Evolutionary conservation across 1,284 basidiomycete genomes (phyloP), one percentile per base, ranked within the genome.

Genomic region (Cryptococcus sp.): DNA sequence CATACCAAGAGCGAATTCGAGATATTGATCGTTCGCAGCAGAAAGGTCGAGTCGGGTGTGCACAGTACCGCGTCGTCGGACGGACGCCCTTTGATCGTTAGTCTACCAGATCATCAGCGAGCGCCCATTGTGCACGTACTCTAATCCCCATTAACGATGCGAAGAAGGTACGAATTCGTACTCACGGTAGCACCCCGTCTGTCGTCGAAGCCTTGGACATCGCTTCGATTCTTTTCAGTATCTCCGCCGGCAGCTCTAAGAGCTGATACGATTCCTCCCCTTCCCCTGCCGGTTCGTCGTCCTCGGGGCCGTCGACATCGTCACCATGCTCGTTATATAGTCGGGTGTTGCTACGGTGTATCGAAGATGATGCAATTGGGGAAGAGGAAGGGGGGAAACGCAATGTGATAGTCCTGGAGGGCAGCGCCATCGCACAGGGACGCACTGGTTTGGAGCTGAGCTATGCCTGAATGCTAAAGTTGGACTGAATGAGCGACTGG

Each of bases 41-140:
- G 75, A 73, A 88, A 96, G 0, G 93, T 96, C 71, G 85, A 86
- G 60, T 86, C 82, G 0, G 81, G 65, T 0, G 91, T 93, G 72
- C 93, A 95, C 4, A 94, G 79, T 0, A 95, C 91, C 0, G 93
- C 93, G 67, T 94, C 89, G 69, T 95, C 92, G 19, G 83, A 83
- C 1, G 85, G 77, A 45, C 85, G 81, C 1, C 93, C 93, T 73
- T 92, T 93, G 78, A 97, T 88, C 10, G 82, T 82, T 43, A 92
- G 73, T 43, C 89, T 90, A 56, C 30, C 62, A 49, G 42, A 47
- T 50, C 54, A 54, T 25, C 19, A 40, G 4, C 25, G 46, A 39
- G n/a, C 35, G 25, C 27, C 43, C 22, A 7, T 4, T 35, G 20
- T 8, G 10, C 20, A 40, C 25, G 20, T 25, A 42, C 20, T 16